Conservation (phyloP, 495 filamentous ascomycete genomes). For the Chaetomium tenue region DNA sequence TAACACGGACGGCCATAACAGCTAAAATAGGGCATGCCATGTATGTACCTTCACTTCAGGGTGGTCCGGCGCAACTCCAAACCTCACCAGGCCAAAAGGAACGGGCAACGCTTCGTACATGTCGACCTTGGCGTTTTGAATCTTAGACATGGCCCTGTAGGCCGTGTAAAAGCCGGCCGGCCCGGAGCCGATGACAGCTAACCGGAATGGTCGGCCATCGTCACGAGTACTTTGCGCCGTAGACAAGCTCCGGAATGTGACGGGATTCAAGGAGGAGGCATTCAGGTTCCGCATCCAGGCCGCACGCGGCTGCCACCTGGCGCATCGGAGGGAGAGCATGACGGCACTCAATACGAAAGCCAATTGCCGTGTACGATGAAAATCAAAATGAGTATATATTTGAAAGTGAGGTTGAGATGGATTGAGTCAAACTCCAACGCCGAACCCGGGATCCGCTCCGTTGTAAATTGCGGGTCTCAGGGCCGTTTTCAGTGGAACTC, state of each 20-base stretch:
- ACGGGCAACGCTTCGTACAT: conserved; percentile 96
- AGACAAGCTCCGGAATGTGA: neutral
- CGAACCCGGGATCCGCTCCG: conserved; percentile 7
- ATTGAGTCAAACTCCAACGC: conserved; percentile 2
- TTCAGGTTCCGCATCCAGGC: neutral
- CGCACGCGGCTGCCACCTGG: neutral
- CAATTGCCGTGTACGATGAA: neutral
- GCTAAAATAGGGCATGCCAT: conserved; percentile 23
- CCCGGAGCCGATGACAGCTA: conserved; percentile 91
- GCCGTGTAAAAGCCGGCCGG: conserved; percentile 96
- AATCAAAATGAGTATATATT: neutral
- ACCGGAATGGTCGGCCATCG: conserved; percentile 53
- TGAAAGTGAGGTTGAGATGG: neutral
- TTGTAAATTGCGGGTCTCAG: neutral
- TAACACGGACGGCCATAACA: neutral
- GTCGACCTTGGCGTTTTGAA: conserved; percentile 71
- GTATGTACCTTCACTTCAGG: conserved; percentile 84
- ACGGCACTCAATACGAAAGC: neutral
- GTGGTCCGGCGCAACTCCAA: conserved; percentile 94
- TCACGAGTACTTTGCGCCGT: conserved; percentile 2
- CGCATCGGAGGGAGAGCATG: conserved; percentile 7
- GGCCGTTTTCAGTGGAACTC: conserved; percentile 3
- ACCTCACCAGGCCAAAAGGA: conserved; percentile 87
- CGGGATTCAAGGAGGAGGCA: neutral
- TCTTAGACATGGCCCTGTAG: conserved; percentile 72